Evolutionary conservation across 2,329 filamentous ascomycete species (phyloP), one percentile per base, ranked within the genome.

Genomic region (Apiospora rasikravindrae): DNA sequence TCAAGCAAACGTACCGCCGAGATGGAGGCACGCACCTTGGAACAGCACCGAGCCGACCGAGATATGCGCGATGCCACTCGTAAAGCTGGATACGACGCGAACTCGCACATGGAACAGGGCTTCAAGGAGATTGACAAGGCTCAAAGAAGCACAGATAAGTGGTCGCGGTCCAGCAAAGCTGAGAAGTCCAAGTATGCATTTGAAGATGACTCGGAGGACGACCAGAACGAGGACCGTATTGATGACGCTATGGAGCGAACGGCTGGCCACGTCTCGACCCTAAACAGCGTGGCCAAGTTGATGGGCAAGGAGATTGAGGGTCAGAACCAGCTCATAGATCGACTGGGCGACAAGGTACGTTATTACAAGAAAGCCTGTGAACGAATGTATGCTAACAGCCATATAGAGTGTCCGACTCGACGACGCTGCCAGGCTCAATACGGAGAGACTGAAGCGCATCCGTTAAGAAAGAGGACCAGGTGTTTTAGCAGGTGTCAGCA

Each of bases 401-500:
- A 57, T 70, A 70, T 81, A 94, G 94, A 96, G 92, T 83, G 94
- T 97, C 81, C 88, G 87, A 77, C 93, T 97, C 76, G 93, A 95
- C 81, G 93, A 96, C 76, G 89, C 93, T 79, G 93, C 96, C 77
- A 90, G 90, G 72, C 90, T 94, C 88, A 95, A 95, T 85, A 88
- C 92, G 75, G 90, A 92, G 77, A 88, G 90, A 76, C 81, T 95
- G 81, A 90, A 92, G 77, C 88, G 91, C 69, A 91, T 92, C 76
- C 82, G 67, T 33, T 73, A 72, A 72, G 33, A 22, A 19, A 6
- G 33, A 64, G 40, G 40, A 47, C 22, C 16, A 29, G 29, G 24
- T 22, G 45, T 69, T 45, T 29, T 2, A 19, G 7, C 40, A 14
- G 29, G 67, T 40, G 14, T 22, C 45, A 37, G 42, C 45, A 47